These are phyloP conservation scores for Populus ilicifolia DNA, from an alignment of 345 rosid species.

Conservation along the genomic window DNA sequence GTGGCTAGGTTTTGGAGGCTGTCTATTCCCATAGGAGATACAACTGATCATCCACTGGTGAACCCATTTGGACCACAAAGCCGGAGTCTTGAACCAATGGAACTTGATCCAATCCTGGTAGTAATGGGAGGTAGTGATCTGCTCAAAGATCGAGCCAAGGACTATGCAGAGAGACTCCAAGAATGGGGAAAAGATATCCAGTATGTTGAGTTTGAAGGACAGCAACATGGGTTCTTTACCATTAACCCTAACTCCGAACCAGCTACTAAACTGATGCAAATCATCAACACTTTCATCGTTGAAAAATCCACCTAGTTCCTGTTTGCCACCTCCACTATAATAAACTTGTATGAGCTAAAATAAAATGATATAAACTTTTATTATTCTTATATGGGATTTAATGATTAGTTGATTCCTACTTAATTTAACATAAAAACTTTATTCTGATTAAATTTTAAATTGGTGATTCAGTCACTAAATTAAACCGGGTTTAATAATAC, in stretches of 20 bases:
- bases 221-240: conserved; percentile 63
- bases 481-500: too few relatives aligned
- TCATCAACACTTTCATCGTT: conserved; percentile 37
- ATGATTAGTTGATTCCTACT: too few relatives aligned
- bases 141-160: conserved; percentile 44
- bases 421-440: too few relatives aligned
- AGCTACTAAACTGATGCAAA: conserved; percentile 37
- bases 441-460: too few relatives aligned
- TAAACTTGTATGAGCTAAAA: neutral
- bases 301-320: conserved; percentile 16
- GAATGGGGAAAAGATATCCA: conserved; percentile 42
- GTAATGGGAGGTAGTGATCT: conserved; percentile 52
- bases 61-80: conserved; percentile 58
- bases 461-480: too few relatives aligned
- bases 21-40: conserved; percentile 47
- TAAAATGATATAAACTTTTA: too few relatives aligned
- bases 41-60: conserved; percentile 50
- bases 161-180: conserved; percentile 39
- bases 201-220: conserved; percentile 47
- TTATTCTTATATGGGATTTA: too few relatives aligned
- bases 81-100: conserved; percentile 23
- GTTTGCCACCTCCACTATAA: neutral
- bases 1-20: conserved; percentile 53
- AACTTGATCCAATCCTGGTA: conserved; percentile 47
- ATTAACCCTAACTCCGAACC: conserved; percentile 41